These are phyloP conservation scores for Maudiozyma barnettii DNA, from an alignment of 805 yeast species.

Conservation along the genomic window DNA sequence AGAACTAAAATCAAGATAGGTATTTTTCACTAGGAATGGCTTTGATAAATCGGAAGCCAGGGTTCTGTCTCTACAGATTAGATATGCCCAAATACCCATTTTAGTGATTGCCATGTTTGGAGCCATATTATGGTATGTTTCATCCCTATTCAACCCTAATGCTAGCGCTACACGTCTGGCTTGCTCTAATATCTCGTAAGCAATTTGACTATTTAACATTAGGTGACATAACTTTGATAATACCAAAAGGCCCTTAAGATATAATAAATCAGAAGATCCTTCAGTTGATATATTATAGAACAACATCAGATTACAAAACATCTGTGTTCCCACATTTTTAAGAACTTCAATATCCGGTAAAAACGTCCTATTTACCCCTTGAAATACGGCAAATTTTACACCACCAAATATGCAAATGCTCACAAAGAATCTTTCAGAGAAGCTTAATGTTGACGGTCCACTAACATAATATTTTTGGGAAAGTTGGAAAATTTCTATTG, in stretches of 20 bases:
- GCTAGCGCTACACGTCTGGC: constrained; percentile 44
- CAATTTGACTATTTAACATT: constrained; percentile 31
- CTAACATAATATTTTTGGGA: constrained; percentile 4
- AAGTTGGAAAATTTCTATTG: neutral
- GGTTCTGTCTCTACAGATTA: constrained; percentile 14
- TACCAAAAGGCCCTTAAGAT: constrained; percentile 43
- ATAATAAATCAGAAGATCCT: constrained; percentile 39
- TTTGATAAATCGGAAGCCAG: constrained; percentile 8
- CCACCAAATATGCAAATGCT: constrained; percentile 10
- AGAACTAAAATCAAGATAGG: constrained; percentile 2
- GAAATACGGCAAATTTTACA: constrained; percentile 4
- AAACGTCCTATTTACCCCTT: constrained; percentile 5
- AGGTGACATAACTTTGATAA: constrained; percentile 31
- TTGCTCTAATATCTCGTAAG: constrained; percentile 32
- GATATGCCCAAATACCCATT: constrained; percentile 37
- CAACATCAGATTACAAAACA: constrained; percentile 33
- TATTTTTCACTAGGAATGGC: constrained; percentile 9
- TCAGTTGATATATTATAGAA: constrained; percentile 42
- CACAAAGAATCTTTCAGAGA: constrained; percentile 11
- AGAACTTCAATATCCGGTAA: constrained; percentile 9
- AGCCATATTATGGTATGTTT: constrained; percentile 29
- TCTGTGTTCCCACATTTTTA: constrained; percentile 12
- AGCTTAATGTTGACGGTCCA: constrained; percentile 4
- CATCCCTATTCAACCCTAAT: constrained; percentile 45
- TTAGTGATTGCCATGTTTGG: constrained; percentile 2